Evolutionary conservation across 257 asterid species (phyloP), one percentile per base, ranked within the genome.

Genomic region (Fraxinus cuspidata): DNA sequence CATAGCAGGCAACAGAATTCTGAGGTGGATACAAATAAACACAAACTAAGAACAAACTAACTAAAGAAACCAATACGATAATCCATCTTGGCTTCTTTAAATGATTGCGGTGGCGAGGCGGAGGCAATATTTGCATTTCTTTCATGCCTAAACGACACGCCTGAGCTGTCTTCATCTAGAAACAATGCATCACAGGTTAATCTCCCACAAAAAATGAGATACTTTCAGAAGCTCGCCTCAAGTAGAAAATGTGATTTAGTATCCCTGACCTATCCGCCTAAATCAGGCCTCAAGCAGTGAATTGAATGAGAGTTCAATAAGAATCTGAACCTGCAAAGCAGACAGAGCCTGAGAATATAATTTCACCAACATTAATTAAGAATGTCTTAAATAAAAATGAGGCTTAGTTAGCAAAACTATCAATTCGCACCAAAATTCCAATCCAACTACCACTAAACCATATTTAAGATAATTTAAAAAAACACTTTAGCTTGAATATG

Each of bases 21-120:
- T 85, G 92, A 19, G 97, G 97, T 74, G 98, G 99, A 88, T 92
- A 93, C 66, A 93, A 85, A 79, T 96, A 96, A 63, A 96, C 98
- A 73, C 93, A 90, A 56, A 96, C 86, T 74, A 96, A 87, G 89
- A 96, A 92, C 90, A 93, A 84, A 83, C 97, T 86, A 76, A 96
- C 96, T 83, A 96, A 81, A 40, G 95, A 92, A 82, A 96, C 91
- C 95, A 96, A 82, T 47, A 92, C 81, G 28, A 96, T 89, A 77
- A 96, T 92, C 99, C 99, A 96, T 28, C 92, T 96, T 60, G 97
- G 99, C 89, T 94, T 96, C 89, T 87, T 92, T 76, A 88, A 75
- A 67, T 90, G 99, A 81, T 88, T 77, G 16, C 97, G 97, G 80
- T 92, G 97, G 81, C 98, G 98, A 82, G 95, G 83, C 86, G 76